phyloP scores from a whole-genome alignment of 371 early-diverging fungal genomes.

The Synchytrium microbalum region DNA sequence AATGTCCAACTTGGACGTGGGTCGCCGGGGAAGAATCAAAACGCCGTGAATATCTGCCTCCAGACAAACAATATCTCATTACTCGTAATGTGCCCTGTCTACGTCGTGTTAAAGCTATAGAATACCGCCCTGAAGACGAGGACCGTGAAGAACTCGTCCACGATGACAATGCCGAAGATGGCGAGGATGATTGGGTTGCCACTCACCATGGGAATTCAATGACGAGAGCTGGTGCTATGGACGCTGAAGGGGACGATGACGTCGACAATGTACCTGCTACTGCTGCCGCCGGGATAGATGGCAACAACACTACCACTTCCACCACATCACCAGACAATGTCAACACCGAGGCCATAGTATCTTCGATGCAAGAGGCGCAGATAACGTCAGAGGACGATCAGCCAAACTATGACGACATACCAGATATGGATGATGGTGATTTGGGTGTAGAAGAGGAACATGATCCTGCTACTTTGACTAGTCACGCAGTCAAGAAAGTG shows the following conservation, averaged over 20 bases:
- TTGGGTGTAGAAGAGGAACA: slow-evolving; percentile 54
- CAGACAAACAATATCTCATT: slow-evolving; percentile 90
- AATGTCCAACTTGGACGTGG: slow-evolving; percentile 98
- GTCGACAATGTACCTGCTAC: neutral
- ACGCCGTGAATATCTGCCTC: slow-evolving; percentile 80
- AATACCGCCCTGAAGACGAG: slow-evolving; percentile 58
- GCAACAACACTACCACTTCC: slow-evolving; percentile 39
- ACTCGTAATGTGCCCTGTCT: slow-evolving; percentile 94
- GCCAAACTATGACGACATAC: slow-evolving; percentile 72
- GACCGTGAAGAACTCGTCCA: slow-evolving; percentile 41
- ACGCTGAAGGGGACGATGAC: slow-evolving; percentile 27
- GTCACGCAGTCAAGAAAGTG: neutral
- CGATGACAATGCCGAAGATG: slow-evolving; percentile 10
- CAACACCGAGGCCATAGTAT: no score
- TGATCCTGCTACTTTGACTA: slow-evolving; percentile 50
- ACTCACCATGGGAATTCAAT: slow-evolving; percentile 49
- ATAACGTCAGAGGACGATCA: neutral
- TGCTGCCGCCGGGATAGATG: slow-evolving; percentile 23
- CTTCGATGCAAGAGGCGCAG: neutral
- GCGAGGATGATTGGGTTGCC: slow-evolving; percentile 62
- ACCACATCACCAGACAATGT: neutral
- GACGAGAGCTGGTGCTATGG: slow-evolving; percentile 9
- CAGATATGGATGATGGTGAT: slow-evolving; percentile 83
- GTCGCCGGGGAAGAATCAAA: slow-evolving; percentile 74
- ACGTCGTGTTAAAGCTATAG: slow-evolving; percentile 79